A percentile compares a stretch with the other conserved stretches of the same genome.
phyloP scores from a whole-genome alignment of 2,329 filamentous ascomycete genomes.

The Metarhizium guizhouense region DNA sequence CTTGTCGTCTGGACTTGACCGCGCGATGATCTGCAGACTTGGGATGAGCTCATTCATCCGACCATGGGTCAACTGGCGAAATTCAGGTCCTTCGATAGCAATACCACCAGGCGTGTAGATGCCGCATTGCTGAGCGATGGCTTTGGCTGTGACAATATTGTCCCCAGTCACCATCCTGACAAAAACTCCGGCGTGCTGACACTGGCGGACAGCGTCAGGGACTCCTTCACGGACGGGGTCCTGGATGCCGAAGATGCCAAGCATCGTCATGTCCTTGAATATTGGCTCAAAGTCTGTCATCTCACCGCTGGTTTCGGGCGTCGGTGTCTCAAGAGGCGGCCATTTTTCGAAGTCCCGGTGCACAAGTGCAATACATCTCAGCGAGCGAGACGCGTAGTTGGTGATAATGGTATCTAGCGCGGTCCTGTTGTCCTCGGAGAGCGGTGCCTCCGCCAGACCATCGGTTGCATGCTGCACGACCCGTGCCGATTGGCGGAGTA shows the following conservation, averaged over 20 bases:
- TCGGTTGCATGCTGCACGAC: too few relatives aligned
- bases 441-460: too few relatives aligned
- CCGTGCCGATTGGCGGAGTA: too few relatives aligned
- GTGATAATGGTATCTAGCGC: too few relatives aligned
- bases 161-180: constrained; percentile 51
- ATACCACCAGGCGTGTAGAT: constrained; percentile 53
- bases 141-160: constrained; percentile 49
- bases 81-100: constrained; percentile 57
- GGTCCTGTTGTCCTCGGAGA: too few relatives aligned
- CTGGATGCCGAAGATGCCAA: constrained; percentile 59
- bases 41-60: too few relatives aligned
- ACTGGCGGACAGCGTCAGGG: constrained; percentile 48
- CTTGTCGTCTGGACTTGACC: constrained; percentile 53
- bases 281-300: constrained; percentile 55
- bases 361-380: too few relatives aligned
- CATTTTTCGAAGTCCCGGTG: too few relatives aligned
- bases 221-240: constrained; percentile 55
- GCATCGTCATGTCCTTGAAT: too few relatives aligned
- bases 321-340: too few relatives aligned
- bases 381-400: too few relatives aligned
- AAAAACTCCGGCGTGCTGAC: constrained; percentile 52
- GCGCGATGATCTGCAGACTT: constrained; percentile 40
- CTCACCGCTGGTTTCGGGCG: too few relatives aligned
- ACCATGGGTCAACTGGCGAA: constrained; percentile 48
- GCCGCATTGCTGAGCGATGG: constrained; percentile 55